Base-by-base conservation (phyloP, 345 rosid genomes). In the Xanthoceras sorbifolium region DNA sequence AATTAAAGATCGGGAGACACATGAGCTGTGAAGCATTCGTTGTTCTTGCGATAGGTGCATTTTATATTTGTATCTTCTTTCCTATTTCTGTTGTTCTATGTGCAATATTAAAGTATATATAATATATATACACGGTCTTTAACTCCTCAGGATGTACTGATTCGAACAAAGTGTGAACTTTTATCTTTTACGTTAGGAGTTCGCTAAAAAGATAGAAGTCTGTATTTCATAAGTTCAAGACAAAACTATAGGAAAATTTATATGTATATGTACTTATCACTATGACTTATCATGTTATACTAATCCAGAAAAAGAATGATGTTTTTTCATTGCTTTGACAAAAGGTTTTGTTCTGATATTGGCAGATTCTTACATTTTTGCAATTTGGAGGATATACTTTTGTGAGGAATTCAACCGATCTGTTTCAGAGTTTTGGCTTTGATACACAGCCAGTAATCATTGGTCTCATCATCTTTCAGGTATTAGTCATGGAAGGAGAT, bases 381-480 rank as follows among this genome's bases (percentile, higher is more conserved):
- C 99, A 94, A 77, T 97, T 92, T 74, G 98, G 98, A 85, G 99
- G 98, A 77, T 94, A 94, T 81, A 90, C 98, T 69, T 98, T 97
- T 80, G 98, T 97, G 78, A 92, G 98, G 87, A 97, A 94, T 85
- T 94, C 99, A 29, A 84, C 84, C 57, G 99, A 92, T 84, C 97
- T 97, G 80, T 94, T 97, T 81, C 86, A 77, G 82, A 97, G 98
- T 85, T 97, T 97, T 86, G 98, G 99, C 67, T 97, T 97, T 84
- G 94, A 92, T 77, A 83, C 97, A 11, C 98, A 95, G 72, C 98
- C 97, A 40, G 96, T 93, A 29, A 90, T 93, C 76, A 93, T 92
- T 66, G 99, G 99, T 76, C 91, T 94, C 76, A 94, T 97, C 82
- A 92, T 94, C 76, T 97, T 92, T 84, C 98, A 97, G 98, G 99